Evolutionary conservation across 2,329 filamentous ascomycete species (phyloP).

Genomic region (Helicocarpus griseus): DNA sequence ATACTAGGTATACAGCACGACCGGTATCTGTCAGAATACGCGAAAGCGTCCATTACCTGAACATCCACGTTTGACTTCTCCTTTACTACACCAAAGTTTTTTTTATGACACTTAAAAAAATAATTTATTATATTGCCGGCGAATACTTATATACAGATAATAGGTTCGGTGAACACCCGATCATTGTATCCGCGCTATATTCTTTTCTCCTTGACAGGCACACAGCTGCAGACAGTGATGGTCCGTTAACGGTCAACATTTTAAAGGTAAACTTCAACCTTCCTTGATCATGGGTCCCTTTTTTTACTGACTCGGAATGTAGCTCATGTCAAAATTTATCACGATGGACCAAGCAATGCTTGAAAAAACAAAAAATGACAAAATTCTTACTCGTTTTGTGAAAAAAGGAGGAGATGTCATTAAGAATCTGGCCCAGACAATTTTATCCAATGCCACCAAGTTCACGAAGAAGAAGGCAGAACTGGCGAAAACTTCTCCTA

Average conservation of each 20-base stretch:
- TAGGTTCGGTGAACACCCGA: slow-evolving; percentile 42
- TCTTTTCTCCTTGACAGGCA: slow-evolving; percentile 41
- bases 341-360: slow-evolving; percentile 50
- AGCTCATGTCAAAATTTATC: slow-evolving; percentile 46
- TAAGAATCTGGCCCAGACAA: slow-evolving; percentile 46
- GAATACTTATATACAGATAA: slow-evolving; percentile 20
- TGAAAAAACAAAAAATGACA: slow-evolving; percentile 51
- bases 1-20: background rate
- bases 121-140: background rate
- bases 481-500: slow-evolving; percentile 21
- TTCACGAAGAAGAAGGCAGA: slow-evolving; percentile 36
- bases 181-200: slow-evolving; percentile 37
- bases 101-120: no score
- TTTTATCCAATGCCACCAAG: slow-evolving; percentile 40
- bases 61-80: background rate
- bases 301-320: slow-evolving; percentile 16
- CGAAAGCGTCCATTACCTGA: background rate
- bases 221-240: slow-evolving; percentile 39
- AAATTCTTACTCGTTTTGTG: slow-evolving; percentile 46
- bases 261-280: slow-evolving; percentile 30
- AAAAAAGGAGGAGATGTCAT: slow-evolving; percentile 51
- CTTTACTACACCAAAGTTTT: background rate
- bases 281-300: background rate
- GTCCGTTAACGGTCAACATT: slow-evolving; percentile 34
- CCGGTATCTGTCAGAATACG: background rate